phyloP scores from a whole-genome alignment of 2,329 filamentous ascomycete species.

The Diaporthe ampelina region DNA sequence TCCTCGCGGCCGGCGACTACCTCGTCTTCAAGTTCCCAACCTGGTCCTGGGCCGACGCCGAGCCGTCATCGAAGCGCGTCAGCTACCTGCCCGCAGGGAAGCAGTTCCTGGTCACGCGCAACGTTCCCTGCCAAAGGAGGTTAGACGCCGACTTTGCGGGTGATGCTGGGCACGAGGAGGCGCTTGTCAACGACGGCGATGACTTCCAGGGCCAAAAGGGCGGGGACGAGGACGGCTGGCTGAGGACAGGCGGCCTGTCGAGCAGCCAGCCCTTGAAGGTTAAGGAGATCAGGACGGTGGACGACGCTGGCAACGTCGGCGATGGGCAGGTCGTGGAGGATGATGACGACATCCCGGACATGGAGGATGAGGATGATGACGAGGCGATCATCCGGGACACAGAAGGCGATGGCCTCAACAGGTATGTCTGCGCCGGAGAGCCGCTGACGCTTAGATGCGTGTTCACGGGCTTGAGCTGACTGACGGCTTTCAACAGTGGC shows the following conservation, averaged over 20 bases:
- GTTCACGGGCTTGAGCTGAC: conserved; percentile 37
- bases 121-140: conserved; percentile 92
- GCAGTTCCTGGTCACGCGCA: conserved; percentile 95
- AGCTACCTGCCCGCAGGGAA: conserved; percentile 88
- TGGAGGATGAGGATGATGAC: conserved; percentile 98
- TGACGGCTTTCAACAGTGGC: conserved; percentile 65
- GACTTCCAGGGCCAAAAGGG: conserved; percentile 63
- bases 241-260: conserved; percentile 85
- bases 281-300: conserved; percentile 87
- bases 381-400: conserved; percentile 94
- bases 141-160: conserved; percentile 95
- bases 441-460: not conserved
- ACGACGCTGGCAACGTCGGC: conserved; percentile 88
- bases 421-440: conserved; percentile 50
- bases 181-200: conserved; percentile 85
- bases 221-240: conserved; percentile 88
- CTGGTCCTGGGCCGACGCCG: conserved; percentile 95
- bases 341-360: conserved; percentile 92
- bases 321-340: conserved; percentile 78
- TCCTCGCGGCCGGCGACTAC: conserved; percentile 95
- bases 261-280: conserved; percentile 83
- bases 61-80: conserved; percentile 83
- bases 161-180: conserved; percentile 87
- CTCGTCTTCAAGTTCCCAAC: conserved; percentile 99
- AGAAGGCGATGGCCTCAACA: conserved; percentile 60